These are phyloP conservation scores for Butyriboletus loyo DNA, from an alignment of 768 basidiomycete genomes.

Conservation along the genomic window DNA sequence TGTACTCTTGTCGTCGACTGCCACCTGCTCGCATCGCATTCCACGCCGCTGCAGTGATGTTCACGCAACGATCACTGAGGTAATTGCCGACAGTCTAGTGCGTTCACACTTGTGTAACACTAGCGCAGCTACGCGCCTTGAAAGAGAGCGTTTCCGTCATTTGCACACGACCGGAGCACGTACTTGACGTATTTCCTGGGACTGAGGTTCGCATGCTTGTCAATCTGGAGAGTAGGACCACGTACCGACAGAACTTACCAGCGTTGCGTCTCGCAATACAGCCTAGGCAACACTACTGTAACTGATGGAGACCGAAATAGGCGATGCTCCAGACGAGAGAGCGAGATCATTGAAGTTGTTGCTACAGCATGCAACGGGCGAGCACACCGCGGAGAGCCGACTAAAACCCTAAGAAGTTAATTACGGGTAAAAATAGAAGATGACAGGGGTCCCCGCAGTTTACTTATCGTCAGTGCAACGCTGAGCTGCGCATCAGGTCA, in stretches of 20 bases:
- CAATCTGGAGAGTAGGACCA: not conserved
- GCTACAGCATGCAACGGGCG: constrained; percentile 2
- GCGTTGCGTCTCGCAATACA: no score
- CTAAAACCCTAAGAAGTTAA: constrained; percentile 16
- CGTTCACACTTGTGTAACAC: no score
- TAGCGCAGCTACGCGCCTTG: not conserved
- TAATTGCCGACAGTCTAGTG: no score
- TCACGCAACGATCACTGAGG: no score
- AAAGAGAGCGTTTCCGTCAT: not conserved
- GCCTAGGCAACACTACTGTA: no score
- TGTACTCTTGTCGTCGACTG: no score
- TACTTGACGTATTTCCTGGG: not conserved
- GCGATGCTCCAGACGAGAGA: no score
- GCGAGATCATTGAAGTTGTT: no score
- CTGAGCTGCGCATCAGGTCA: constrained; percentile 4
- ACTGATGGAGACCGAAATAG: no score
- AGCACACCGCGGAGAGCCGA: constrained; percentile 25
- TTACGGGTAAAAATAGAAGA: constrained; percentile 12
- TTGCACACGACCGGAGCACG: not conserved
- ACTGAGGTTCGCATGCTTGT: not conserved
- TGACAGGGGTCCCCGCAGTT: not conserved
- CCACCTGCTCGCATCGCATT: no score
- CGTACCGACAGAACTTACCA: no score
- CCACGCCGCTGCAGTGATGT: no score
- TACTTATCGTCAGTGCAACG: constrained; percentile 10